Evolutionary conservation across 2,329 filamentous ascomycete species (phyloP), one percentile per base, ranked within the genome.

Genomic region (Huntiella savannae): DNA sequence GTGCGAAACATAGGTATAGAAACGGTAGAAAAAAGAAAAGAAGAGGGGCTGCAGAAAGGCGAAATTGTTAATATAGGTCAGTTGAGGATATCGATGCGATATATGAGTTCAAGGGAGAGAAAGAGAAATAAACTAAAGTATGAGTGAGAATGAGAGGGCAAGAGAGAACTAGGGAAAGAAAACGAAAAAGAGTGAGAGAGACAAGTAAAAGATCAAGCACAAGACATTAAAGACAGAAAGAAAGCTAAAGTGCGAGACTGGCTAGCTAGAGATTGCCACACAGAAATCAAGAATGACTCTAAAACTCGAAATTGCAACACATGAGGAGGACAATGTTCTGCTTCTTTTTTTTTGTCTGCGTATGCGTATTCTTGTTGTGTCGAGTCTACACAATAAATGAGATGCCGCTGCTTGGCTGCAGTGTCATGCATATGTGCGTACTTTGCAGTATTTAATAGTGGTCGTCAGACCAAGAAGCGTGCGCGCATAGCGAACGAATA

Each of bases 181-280:
- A 46, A 38, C 22, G 5, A 37, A 41, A 34, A 36, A 28, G 28
- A 47, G 17, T 15, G 33, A 35, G 11, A 46, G 15, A 42, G 16
- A 40, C 16, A 33, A 32, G 46, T 28, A 48, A 38, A 37, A 40
- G 16, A 16, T 32, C n/a, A 15, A 34, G 33, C 33, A 28, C 22
- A 28, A 33, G 15, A 41, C 28, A 37, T 22, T 51, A 40, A 35
- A 47, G 39, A 49, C 46, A 49, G 49, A 36, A 50, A 49, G 38
- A 48, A 43, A 41, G 22, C 46, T 38, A 13, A 43, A 32, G 13
- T 11, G 11, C 13, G 16, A 15, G 16, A 40, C 17, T 43, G 22
- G 40, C 19, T 33, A 33, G 16, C 40, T 46, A 48, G 46, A 34
- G 43, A 50, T 33, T 11, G 19, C 40, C 4, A 33, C 6, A 42